Evolutionary conservation across 2,329 filamentous ascomycete genomes (phyloP).

Genomic region (Cladophialophora chaetospira): DNA sequence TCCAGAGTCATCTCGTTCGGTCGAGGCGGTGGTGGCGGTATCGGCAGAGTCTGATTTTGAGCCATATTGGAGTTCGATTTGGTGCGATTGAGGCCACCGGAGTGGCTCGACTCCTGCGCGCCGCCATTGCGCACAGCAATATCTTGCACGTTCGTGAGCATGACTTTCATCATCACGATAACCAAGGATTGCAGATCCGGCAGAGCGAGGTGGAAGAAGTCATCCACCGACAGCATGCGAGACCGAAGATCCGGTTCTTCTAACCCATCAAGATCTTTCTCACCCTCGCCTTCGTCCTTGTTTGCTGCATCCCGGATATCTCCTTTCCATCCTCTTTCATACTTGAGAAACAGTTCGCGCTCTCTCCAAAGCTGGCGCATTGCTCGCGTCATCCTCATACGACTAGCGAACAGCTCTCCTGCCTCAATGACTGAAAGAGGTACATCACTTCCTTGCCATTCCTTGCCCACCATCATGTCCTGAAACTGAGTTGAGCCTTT

Average conservation of each 20-base stretch:
- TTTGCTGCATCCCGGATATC: slow-evolving; percentile 39
- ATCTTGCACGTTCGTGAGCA: slow-evolving; percentile 85
- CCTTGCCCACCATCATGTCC: slow-evolving; percentile 75
- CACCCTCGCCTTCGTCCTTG: slow-evolving; percentile 39
- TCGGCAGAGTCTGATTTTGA: slow-evolving; percentile 29
- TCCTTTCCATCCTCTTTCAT: slow-evolving; percentile 83
- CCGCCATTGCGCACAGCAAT: slow-evolving; percentile 58
- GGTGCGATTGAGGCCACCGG: slow-evolving; percentile 44
- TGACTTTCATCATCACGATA: slow-evolving; percentile 86
- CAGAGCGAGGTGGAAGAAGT: slow-evolving; percentile 76
- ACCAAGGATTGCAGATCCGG: slow-evolving; percentile 89
- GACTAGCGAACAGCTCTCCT: slow-evolving; percentile 83
- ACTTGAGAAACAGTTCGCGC: slow-evolving; percentile 85
- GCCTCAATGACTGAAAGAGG: slow-evolving; percentile 94
- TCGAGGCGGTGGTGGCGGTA: slow-evolving; percentile 31
- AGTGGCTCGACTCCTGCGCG: slow-evolving; percentile 51
- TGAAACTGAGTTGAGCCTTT: slow-evolving; percentile 82
- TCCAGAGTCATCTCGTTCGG: slow-evolving; percentile 55
- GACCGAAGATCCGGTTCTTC: slow-evolving; percentile 61
- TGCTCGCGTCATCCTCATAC: slow-evolving; percentile 87
- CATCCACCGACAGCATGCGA: slow-evolving; percentile 72
- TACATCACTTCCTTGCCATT: slow-evolving; percentile 92
- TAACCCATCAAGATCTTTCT: slow-evolving; percentile 41
- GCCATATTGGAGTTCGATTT: slow-evolving; percentile 33
- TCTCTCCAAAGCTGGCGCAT: slow-evolving; percentile 95